Base-by-base conservation (phyloP, 768 basidiomycete genomes). In the Lactarius quietus region DNA sequence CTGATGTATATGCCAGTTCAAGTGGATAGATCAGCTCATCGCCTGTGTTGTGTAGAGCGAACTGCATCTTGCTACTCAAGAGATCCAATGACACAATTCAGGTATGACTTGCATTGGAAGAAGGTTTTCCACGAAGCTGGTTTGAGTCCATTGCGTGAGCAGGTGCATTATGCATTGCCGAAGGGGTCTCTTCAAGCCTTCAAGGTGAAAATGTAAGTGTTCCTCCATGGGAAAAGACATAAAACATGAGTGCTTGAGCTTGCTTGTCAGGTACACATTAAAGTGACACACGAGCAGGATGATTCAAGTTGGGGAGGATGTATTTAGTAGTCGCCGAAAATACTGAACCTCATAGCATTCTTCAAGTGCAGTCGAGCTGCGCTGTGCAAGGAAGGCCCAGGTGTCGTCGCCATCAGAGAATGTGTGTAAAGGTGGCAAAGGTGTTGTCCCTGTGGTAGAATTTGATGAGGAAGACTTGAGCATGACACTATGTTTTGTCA, bases 381-480 rank as follows among this genome's bases (percentile, higher is more conserved):
- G 0, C 74, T 98, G 63, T 80, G 87, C n/a, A 72, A 73, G 55
- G 72, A 71, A 38, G 75, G 72, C 1, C 70, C 75, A 48, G 86
- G 88, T 61, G 65, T 92, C 43, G 89, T 98, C 60, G 81, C 98
- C 17, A 88, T 95, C 53, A 99, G 96, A 99, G 78, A 97, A 97
- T 72, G 69, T 89, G 20, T 96, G 93, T 73, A 74, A 79, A 1
- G 87, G 95, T 71, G 71, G 65, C 1, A 74, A 76, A 14, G 83
- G 82, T 35, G 88, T 83, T 1, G 74, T 74, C 18, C 79, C 86
- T 0, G 76, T 78, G 28, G 78, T 82, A 14, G 73, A 86, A 9
- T 93, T 93, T 71, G 95, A 98, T 72, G 86, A 89, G 63, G 79
- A 89, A 63, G 96, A 99, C 75, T 95, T 92, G 20, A 95, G 90